phyloP scores from a whole-genome alignment of 2,329 filamentous ascomycete species.

The Beauveria asiatica region DNA sequence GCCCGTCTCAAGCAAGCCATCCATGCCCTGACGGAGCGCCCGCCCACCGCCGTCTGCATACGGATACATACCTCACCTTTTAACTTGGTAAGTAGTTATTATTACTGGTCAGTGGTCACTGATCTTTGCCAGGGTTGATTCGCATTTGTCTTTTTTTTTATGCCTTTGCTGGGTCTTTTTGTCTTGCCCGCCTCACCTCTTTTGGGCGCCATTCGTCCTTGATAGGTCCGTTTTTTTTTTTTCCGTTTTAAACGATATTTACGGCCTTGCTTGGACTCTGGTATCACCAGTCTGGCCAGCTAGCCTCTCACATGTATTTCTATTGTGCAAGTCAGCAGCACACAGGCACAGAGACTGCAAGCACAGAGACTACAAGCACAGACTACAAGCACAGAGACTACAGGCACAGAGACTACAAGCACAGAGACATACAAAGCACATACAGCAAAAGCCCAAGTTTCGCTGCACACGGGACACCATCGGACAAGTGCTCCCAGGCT shows the following conservation, averaged over 20 bases:
- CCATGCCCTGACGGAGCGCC: neutral
- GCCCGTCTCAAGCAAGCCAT: constrained; percentile 1
- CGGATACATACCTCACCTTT: no score
- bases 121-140: neutral
- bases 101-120: neutral
- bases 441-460: neutral
- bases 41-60: neutral
- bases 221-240: neutral
- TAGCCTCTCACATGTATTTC: constrained; percentile 6
- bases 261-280: neutral
- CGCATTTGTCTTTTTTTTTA: neutral
- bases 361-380: constrained; percentile 2
- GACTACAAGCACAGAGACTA: neutral
- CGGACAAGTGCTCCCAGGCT: constrained; percentile 2
- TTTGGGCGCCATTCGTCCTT: neutral
- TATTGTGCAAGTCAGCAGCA: constrained; percentile 8
- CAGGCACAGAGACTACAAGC: neutral
- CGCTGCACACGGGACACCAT: neutral
- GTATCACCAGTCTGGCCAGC: neutral
- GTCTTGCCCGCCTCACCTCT: neutral
- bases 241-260: neutral
- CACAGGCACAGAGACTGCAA: neutral
- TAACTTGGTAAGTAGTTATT: no score
- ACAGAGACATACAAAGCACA: neutral
- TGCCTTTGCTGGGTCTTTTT: neutral